Evolutionary conservation across 208 protist genomes (phyloP).

Genomic region (Leishmania aethiopica): DNA sequence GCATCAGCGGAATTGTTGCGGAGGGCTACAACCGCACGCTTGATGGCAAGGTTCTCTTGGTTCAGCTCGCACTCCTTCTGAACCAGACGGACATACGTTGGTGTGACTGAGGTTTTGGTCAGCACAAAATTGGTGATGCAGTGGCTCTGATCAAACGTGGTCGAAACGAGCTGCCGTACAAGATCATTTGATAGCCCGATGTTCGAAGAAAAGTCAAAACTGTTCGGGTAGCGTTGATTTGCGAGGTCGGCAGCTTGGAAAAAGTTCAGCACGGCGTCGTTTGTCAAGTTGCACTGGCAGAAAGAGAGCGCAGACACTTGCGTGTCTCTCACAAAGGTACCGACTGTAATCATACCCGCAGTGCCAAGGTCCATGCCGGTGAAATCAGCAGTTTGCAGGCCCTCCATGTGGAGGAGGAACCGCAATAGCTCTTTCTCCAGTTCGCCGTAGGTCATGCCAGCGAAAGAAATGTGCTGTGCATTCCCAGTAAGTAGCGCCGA

Average conservation of each 20-base stretch:
- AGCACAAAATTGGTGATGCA: slow-evolving; percentile 61
- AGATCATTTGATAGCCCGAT: slow-evolving; percentile 61
- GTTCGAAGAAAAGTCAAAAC: slow-evolving; percentile 66
- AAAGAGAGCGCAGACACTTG: slow-evolving; percentile 45
- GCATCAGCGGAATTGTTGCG: slow-evolving; percentile 50
- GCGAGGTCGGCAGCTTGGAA: slow-evolving; percentile 49
- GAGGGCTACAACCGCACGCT: slow-evolving; percentile 60
- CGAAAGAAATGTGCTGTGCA: slow-evolving; percentile 53
- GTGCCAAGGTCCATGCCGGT: slow-evolving; percentile 51
- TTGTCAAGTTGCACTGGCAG: slow-evolving; percentile 51
- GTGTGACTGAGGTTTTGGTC: slow-evolving; percentile 58
- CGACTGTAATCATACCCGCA: slow-evolving; percentile 44
- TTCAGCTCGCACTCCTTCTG: slow-evolving; percentile 80
- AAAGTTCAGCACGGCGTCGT: slow-evolving; percentile 54
- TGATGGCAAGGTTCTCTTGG: slow-evolving; percentile 65
- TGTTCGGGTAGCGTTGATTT: slow-evolving; percentile 42
- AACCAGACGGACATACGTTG: slow-evolving; percentile 34
- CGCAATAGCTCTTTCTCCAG: slow-evolving; percentile 61
- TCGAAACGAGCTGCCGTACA: slow-evolving; percentile 37
- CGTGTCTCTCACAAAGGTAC: slow-evolving; percentile 52
- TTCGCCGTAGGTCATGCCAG: slow-evolving; percentile 49
- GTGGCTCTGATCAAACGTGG: slow-evolving; percentile 67
- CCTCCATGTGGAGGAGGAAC: slow-evolving; percentile 47
- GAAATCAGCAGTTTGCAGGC: slow-evolving; percentile 59
- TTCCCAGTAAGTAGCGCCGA: slow-evolving; percentile 44